These are phyloP conservation scores for Phlyctochytrium bullatum DNA, from an alignment of 192 early-diverging fungal species.

Conservation along the genomic window DNA sequence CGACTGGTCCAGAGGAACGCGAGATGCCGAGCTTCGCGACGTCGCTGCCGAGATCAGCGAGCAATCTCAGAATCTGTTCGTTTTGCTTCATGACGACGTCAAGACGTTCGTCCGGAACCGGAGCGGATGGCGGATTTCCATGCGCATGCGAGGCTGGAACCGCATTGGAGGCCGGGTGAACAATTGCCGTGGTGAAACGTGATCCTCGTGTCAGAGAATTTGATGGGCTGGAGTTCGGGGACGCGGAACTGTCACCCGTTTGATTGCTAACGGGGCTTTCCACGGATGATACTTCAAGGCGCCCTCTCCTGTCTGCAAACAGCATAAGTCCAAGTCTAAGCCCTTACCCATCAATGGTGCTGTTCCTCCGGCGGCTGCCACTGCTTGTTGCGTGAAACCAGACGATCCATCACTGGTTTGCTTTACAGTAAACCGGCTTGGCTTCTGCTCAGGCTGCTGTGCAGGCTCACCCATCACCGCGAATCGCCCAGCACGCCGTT, in stretches of 20 bases:
- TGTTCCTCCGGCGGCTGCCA: neutral
- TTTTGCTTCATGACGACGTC: conserved; percentile 19
- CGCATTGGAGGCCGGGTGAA: neutral
- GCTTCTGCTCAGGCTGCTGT: conserved; percentile 1
- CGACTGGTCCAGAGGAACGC: neutral
- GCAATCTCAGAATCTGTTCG: conserved; percentile 1
- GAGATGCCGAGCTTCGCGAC: conserved; percentile 5
- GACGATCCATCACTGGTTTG: conserved; percentile 10
- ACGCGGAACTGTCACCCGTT: neutral
- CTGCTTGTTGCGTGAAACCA: neutral
- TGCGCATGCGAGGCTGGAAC: neutral
- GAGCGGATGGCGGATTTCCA: neutral
- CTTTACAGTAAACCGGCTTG: conserved; percentile 38
- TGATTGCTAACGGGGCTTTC: neutral
- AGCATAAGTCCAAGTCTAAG: too few species aligned
- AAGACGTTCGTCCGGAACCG: conserved; percentile 11
- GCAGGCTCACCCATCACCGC: conserved; percentile 4
- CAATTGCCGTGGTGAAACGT: neutral
- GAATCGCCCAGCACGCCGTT: neutral
- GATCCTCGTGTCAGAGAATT: neutral
- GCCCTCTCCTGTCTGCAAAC: conserved; percentile 14
- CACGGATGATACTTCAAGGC: conserved; percentile 15
- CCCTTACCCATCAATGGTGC: neutral
- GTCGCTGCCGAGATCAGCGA: conserved; percentile 13
- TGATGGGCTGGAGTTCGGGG: neutral